Conservation (phyloP, 768 basidiomycete species). For the Lanmaoa pseudosensibilis region DNA sequence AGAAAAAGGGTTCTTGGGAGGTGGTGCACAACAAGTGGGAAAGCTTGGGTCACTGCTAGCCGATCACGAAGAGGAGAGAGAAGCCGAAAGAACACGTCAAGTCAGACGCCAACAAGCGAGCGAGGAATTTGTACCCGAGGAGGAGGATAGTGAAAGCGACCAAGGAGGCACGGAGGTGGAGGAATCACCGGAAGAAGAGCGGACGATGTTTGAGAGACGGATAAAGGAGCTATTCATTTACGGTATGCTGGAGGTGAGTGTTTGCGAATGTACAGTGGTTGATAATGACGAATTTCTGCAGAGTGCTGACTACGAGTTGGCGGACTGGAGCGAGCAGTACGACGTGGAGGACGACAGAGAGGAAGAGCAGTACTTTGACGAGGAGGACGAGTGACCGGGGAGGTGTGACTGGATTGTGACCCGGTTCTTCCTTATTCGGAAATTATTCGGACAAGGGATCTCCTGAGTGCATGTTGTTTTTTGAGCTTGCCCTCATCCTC, state of each 20-base stretch:
- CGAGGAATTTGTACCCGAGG: constrained; percentile 54
- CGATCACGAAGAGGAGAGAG: constrained; percentile 77
- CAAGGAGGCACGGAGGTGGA: constrained; percentile 29
- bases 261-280: background rate
- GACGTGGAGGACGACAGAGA: constrained; percentile 60
- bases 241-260: constrained; percentile 67
- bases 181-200: constrained; percentile 52
- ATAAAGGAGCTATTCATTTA: constrained; percentile 75
- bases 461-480: background rate
- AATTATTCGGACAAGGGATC: constrained; percentile 14
- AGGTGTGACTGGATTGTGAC: constrained; percentile 2
- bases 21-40: constrained; percentile 56
- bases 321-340: constrained; percentile 76
- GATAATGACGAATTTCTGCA: constrained; percentile 29
- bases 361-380: constrained; percentile 75
- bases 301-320: constrained; percentile 66
- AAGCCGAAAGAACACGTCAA: constrained; percentile 56
- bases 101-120: constrained; percentile 41
- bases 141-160: constrained; percentile 57
- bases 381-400: constrained; percentile 49
- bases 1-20: constrained; percentile 59
- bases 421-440: constrained; percentile 5
- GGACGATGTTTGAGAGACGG: constrained; percentile 53
- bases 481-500: constrained; percentile 43
- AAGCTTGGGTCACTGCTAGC: constrained; percentile 66